Percentiles rank a stretch among this genome's conserved stretches.
These are phyloP conservation scores for Didymella keratinophila DNA, from an alignment of 2,329 filamentous ascomycete genomes.

Conservation along the genomic window DNA sequence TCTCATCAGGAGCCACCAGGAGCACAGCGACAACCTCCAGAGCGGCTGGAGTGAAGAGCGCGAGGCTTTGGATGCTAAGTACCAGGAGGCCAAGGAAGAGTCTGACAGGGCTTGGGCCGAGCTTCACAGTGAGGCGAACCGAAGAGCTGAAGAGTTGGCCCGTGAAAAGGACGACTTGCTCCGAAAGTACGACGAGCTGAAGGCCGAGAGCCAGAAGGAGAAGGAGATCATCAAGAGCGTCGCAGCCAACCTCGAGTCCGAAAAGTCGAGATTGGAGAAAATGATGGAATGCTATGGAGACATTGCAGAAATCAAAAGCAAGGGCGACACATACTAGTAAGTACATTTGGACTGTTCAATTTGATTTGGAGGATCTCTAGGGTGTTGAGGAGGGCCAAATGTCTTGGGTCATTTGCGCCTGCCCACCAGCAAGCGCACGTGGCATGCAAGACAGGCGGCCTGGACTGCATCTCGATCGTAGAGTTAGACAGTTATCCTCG, in stretches of 20 bases:
- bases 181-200: conserved; percentile 43
- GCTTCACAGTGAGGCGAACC: conserved; percentile 46
- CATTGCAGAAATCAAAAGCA: conserved; percentile 54
- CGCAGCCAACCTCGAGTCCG: conserved; percentile 51
- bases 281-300: conserved; percentile 54
- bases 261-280: conserved; percentile 54
- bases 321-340: conserved; percentile 56
- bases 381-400: conserved; percentile 25
- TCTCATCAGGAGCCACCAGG: conserved; percentile 53
- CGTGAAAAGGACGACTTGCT: conserved; percentile 50
- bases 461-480: conserved; percentile 22
- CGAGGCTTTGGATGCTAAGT: conserved; percentile 50
- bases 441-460: conserved; percentile 23
- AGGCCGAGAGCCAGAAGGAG: conserved; percentile 47
- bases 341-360: conserved; percentile 40
- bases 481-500: conserved; percentile 23
- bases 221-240: conserved; percentile 50
- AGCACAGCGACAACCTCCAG: conserved; percentile 60
- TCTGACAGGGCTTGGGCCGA: conserved; percentile 57
- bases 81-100: conserved; percentile 53
- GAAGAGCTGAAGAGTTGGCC: conserved; percentile 43
- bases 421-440: conserved; percentile 17
- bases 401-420: conserved; percentile 24
- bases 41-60: conserved; percentile 62
- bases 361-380: conserved; percentile 23